These are phyloP conservation scores for Mucor circinelloides DNA, from an alignment of 371 early-diverging fungal genomes.

Conservation along the genomic window DNA sequence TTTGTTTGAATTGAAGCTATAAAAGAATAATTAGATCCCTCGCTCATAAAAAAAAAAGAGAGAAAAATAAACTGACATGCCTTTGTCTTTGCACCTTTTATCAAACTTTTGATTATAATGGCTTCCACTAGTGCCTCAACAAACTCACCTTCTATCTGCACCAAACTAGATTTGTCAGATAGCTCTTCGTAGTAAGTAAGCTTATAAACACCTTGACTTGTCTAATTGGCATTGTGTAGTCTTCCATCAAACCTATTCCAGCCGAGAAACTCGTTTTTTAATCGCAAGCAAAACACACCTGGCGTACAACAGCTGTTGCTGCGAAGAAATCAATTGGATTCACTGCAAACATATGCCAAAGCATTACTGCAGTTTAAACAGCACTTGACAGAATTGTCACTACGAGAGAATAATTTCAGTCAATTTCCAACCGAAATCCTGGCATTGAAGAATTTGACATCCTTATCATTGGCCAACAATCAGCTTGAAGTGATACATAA, in stretches of 20 bases:
- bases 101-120: neutral
- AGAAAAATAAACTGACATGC: neutral
- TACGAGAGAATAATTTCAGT: slow-evolving; percentile 48
- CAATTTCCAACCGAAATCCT: slow-evolving; percentile 62
- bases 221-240: neutral
- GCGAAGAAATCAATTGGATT: slow-evolving; percentile 19
- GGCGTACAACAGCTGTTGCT: slow-evolving; percentile 23
- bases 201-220: neutral
- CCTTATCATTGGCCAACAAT: slow-evolving; percentile 70
- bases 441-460: slow-evolving; percentile 56
- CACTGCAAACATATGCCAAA: slow-evolving; percentile 19
- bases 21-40: neutral
- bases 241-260: slow-evolving; percentile 20
- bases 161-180: slow-evolving; percentile 23
- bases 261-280: slow-evolving; percentile 9
- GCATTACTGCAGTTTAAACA: slow-evolving; percentile 15
- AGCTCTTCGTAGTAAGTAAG: slow-evolving; percentile 19
- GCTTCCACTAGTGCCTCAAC: neutral
- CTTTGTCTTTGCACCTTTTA: neutral
- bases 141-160: neutral
- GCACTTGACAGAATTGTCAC: slow-evolving; percentile 40
- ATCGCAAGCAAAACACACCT: slow-evolving; percentile 9
- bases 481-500: slow-evolving; percentile 33
- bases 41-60: neutral
- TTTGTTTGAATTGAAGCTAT: neutral